These are phyloP conservation scores for Carex littledalei DNA, from an alignment of 176 grass and related monocot species.

Conservation along the genomic window DNA sequence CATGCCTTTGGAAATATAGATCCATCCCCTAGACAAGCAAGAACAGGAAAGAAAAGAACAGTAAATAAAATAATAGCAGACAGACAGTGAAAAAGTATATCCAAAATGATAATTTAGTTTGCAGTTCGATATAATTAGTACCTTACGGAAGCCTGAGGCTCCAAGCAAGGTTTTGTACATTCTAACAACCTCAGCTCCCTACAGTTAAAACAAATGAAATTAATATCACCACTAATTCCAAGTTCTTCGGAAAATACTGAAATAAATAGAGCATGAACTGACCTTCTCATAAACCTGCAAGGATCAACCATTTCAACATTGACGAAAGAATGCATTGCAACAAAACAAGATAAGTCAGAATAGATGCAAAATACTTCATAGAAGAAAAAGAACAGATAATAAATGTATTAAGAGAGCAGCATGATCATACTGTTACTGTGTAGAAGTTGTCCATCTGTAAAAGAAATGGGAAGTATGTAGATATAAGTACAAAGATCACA, in stretches of 20 bases:
- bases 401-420: background rate
- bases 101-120: constrained; percentile 14
- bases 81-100: constrained; percentile 4
- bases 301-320: constrained; percentile 22
- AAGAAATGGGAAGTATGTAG: constrained; percentile 34
- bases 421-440: constrained; percentile 77
- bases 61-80: constrained; percentile 4
- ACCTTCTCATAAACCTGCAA: constrained; percentile 99
- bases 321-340: constrained; percentile 19
- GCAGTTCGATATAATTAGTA: constrained; percentile 22
- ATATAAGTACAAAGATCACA: background rate
- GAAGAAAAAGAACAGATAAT: constrained; percentile 13
- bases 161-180: constrained; percentile 99
- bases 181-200: constrained; percentile 99
- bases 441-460: constrained; percentile 99
- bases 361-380: background rate
- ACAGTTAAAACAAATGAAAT: constrained; percentile 29
- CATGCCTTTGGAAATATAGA: constrained; percentile 97
- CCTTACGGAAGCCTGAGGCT: constrained; percentile 84
- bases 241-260: background rate
- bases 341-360: constrained; percentile 13
- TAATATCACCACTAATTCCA: constrained; percentile 20
- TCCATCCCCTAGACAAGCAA: constrained; percentile 74
- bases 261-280: constrained; percentile 24
- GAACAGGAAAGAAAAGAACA: constrained; percentile 6